phyloP scores from a whole-genome alignment of 768 basidiomycete species.

The Suillus ampliporus region DNA sequence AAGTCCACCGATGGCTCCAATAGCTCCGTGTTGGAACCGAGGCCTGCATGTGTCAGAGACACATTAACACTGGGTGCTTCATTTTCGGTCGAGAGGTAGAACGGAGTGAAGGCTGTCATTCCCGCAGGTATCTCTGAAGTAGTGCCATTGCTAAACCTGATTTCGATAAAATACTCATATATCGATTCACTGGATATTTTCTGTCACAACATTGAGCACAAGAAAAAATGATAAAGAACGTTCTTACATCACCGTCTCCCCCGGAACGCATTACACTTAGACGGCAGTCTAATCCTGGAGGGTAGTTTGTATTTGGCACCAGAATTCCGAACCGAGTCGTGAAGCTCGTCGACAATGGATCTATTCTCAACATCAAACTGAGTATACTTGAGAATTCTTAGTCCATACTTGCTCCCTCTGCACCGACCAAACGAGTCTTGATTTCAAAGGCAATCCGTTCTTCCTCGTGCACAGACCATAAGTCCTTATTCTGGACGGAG shows the following conservation, averaged over 20 bases:
- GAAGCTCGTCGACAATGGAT: too few species aligned
- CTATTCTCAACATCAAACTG: too few species aligned
- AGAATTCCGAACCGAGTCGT: slow-evolving; percentile 18
- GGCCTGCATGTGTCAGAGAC: not conserved
- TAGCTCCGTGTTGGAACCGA: not conserved
- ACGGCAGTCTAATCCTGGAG: slow-evolving; percentile 18
- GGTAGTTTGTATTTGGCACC: slow-evolving; percentile 27
- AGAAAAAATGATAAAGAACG: too few species aligned
- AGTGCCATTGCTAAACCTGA: slow-evolving; percentile 25
- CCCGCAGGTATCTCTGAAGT: slow-evolving; percentile 6
- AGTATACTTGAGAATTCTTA: slow-evolving; percentile 16
- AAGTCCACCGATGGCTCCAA: slow-evolving; percentile 12
- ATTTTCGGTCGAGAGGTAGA: not conserved
- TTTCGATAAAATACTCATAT: slow-evolving; percentile 25
- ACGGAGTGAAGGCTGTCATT: slow-evolving; percentile 21
- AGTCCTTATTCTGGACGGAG: slow-evolving; percentile 9
- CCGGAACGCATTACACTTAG: not conserved
- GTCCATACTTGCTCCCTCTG: not conserved
- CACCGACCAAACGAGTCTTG: not conserved
- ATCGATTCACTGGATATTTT: slow-evolving; percentile 11
- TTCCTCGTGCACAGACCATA: slow-evolving; percentile 25
- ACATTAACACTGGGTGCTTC: not conserved
- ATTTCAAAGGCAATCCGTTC: slow-evolving; percentile 24
- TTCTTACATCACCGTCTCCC: too few species aligned
- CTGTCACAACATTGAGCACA: slow-evolving; percentile 3